These are phyloP conservation scores for Chenopodium suecicum DNA, from an alignment of 148 eudicot species.

Conservation along the genomic window DNA sequence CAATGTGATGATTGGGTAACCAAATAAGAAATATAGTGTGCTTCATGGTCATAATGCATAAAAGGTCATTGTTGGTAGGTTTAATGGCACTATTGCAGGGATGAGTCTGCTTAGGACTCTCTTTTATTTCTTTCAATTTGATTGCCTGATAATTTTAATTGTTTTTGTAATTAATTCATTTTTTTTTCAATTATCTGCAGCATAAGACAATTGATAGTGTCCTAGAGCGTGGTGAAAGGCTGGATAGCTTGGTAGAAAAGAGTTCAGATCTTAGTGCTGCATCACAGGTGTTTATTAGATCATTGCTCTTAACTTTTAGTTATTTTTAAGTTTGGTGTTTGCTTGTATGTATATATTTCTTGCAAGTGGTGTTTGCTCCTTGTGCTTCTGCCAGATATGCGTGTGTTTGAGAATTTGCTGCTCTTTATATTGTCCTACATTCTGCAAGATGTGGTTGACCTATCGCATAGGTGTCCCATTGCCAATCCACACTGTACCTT, in stretches of 20 bases:
- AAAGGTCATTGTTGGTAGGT: background rate
- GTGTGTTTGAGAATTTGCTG: background rate
- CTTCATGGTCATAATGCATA: background rate
- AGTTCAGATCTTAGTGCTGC: slow-evolving; percentile 93
- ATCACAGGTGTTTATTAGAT: slow-evolving; percentile 64
- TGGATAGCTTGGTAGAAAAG: slow-evolving; percentile 94
- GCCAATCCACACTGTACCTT: background rate
- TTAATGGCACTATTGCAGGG: background rate
- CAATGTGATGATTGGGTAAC: background rate
- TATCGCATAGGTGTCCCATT: background rate
- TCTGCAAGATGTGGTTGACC: background rate
- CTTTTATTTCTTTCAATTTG: background rate
- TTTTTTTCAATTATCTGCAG: slow-evolving; percentile 35
- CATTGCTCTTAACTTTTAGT: background rate
- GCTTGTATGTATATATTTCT: too few species aligned
- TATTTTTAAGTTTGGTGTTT: background rate
- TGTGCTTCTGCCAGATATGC: background rate
- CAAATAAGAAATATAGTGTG: background rate
- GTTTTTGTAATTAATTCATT: background rate
- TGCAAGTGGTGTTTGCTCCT: background rate
- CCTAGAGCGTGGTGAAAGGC: slow-evolving; percentile 86
- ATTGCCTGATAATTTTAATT: background rate
- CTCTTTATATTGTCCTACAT: too few species aligned
- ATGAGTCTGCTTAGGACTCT: background rate
- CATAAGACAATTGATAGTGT: slow-evolving; percentile 95